These are phyloP conservation scores for Malus sieversii DNA, from an alignment of 306 rosid species.

Conservation along the genomic window DNA sequence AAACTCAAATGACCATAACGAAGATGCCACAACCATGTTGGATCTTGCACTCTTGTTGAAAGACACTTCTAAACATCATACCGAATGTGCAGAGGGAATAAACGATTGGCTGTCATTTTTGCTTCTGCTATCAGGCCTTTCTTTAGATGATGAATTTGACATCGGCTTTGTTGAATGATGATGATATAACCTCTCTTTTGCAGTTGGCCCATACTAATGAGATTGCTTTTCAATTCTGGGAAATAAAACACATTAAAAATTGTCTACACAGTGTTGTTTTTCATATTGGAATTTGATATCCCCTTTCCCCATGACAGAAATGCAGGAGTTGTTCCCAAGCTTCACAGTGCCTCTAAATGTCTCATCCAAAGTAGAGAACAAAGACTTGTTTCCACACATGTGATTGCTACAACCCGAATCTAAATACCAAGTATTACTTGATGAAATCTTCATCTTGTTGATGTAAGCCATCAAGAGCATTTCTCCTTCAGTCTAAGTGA, in stretches of 20 bases:
- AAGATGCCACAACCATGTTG: not conserved
- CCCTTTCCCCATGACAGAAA: not conserved
- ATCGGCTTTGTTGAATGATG: not conserved
- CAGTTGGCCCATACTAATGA: not conserved
- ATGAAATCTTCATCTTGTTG: not conserved
- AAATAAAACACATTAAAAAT: not conserved
- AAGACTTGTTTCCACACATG: not conserved
- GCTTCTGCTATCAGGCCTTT: not conserved
- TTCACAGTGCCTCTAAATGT: not conserved
- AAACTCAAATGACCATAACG: not conserved
- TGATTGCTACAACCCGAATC: slow-evolving; percentile 5
- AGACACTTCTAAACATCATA: not conserved
- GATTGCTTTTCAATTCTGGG: not conserved
- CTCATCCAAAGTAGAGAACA: not conserved
- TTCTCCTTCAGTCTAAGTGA: not conserved
- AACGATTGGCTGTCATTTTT: not conserved
- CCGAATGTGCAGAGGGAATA: not conserved
- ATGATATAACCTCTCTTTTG: not conserved
- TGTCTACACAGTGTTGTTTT: not conserved
- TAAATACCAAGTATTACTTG: not conserved
- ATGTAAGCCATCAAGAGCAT: not conserved
- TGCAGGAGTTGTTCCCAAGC: not conserved
- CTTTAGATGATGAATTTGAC: not conserved
- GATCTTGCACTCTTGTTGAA: not conserved
- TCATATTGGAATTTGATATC: not conserved